phyloP scores from a whole-genome alignment of 164 flowering plant genomes.

The Stephania yunnanensis region DNA sequence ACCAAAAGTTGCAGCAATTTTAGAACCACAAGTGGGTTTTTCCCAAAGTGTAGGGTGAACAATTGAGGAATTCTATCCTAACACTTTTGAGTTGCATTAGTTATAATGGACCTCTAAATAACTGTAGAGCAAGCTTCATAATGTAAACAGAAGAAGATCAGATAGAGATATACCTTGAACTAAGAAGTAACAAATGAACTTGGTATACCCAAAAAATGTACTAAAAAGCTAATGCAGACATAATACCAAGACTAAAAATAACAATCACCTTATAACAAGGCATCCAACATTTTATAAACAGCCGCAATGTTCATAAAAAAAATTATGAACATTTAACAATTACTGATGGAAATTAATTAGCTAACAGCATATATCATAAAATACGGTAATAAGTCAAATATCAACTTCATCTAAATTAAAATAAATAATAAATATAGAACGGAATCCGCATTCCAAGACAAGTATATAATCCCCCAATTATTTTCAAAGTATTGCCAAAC shows the following conservation, averaged over 20 bases:
- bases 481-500: not conserved
- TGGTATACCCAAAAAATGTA: too few species aligned
- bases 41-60: too few species aligned
- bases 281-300: not conserved
- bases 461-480: conserved; percentile 7
- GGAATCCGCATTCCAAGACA: conserved; percentile 5
- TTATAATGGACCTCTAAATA: too few species aligned
- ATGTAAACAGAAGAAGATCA: too few species aligned
- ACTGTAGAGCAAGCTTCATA: too few species aligned
- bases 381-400: not conserved
- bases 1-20: too few species aligned
- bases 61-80: too few species aligned
- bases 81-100: too few species aligned
- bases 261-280: not conserved
- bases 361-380: not conserved
- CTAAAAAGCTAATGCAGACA: not conserved
- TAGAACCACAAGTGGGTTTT: too few species aligned
- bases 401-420: not conserved
- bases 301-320: not conserved
- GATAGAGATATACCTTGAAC: too few species aligned
- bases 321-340: not conserved
- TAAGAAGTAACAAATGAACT: too few species aligned
- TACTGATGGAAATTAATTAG: not conserved
- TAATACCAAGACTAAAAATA: not conserved
- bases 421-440: not conserved